Base-by-base conservation (phyloP, 306 rosid genomes). In the Alnus glutinosa region DNA sequence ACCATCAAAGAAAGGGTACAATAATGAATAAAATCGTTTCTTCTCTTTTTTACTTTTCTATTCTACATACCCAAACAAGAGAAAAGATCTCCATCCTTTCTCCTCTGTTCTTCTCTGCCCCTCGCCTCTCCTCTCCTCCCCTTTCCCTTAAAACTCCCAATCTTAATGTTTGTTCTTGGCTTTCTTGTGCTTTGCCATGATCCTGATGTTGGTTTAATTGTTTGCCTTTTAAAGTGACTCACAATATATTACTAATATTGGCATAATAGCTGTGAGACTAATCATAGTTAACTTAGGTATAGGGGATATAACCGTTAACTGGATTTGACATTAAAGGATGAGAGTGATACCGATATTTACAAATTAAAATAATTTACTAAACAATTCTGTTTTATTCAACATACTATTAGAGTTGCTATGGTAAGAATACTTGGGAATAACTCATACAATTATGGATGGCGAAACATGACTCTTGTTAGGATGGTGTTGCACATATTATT, bases 271-370 rank as follows among this genome's bases (percentile, higher is more conserved):
- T 42, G 46, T 42, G 7, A 42, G 46, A 42, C 46, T 42, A 42
- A 42, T 42, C 46, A 42, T 42, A 6, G 46, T 42, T 4, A 42
- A 42, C 46, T 42, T 42, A 42, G 46, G 28, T 23, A 47, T 28
- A 39, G 44, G 58, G 37, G 79, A 30, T 39, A 18, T 61, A 75
- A 28, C 14, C 7, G 5, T 39, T 75, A 7, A 2, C 15, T 48
- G 10, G 71, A 62, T 28, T 71, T 32, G 71, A 75, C 69, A 32
- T 30, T 62, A 32, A 12, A 34, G 66, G 18, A 34, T 62, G 69
- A 32, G 69, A 32, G 46, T 62, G 44, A 13, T 7, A 63, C 70
- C 32, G 68, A 62, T 28, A 42, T 63, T 14, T 63, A 6, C 70
- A 32, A 34, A 63, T 63, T 13, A 63, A 32, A 63, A n/a, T 46